Evolutionary conservation across 2,329 filamentous ascomycete genomes (phyloP), one percentile per base, ranked within the genome.

Genomic region (Phaeosphaeria sp.): DNA sequence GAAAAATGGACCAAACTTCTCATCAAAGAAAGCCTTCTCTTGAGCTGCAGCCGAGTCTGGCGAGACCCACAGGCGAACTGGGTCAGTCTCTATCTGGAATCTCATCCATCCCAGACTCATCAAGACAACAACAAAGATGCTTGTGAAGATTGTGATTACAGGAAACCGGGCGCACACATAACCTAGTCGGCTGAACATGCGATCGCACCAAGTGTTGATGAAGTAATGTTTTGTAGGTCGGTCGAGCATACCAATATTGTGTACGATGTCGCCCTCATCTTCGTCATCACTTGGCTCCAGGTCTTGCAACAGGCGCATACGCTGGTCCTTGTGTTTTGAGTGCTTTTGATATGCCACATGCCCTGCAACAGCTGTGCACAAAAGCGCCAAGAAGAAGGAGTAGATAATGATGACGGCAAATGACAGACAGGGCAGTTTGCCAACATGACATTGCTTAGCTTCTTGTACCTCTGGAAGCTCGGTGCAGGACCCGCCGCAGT

Each of bases 11-110:
- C 95, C 96, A 74, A 99, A 99, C 67, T 92, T 93, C 36, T 86
- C 77, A 73, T 99, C 96, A 64, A 98, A 99, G 74, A 96, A 99
- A 1, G 85, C 85, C 80, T 99, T 99, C 75, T 99, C 94, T 73
- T 92, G 86, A 0, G 95, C 95, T 20, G 96, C 94, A 49, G 89
- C 87, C 3, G 95, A 98, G 9, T 90, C 90, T 7, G 95, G 95
- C 68, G 94, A 93, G n/a, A 99, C 95, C 95, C 95, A 99, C 9
- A 99, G 82, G 48, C 91, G 88, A 11, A 96, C 95, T 6, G 95
- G 95, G 61, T 98, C 90, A 21, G 84, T 91, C 77, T 98, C 95
- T 36, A 99, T 84, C n/a, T 91, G 85, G 71, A 99, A 99, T 46
- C 87, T 87, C 57, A 95, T 80, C 92, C 92, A 96, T 1, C 95